Evolutionary conservation across 768 basidiomycete species (phyloP).

Genomic region (Lactifluus volemus): DNA sequence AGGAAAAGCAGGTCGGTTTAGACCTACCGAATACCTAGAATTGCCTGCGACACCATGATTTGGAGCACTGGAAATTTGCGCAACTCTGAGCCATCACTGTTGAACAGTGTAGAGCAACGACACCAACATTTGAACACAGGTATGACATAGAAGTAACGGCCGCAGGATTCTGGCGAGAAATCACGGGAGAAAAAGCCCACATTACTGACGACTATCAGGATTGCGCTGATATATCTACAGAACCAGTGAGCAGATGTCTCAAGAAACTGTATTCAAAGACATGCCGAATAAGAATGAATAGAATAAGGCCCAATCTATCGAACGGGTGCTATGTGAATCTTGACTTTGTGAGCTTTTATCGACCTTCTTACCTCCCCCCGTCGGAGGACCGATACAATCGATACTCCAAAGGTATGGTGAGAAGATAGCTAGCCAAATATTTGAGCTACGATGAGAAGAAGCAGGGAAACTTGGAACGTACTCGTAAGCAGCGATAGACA

Average conservation of each 20-base stretch:
- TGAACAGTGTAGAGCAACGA: not conserved
- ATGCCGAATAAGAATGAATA: slow-evolving; percentile 12
- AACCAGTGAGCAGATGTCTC: not conserved
- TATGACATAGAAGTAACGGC: slow-evolving; percentile 40
- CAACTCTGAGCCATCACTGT: not conserved
- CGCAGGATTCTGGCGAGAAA: slow-evolving; percentile 41
- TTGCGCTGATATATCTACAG: slow-evolving; percentile 36
- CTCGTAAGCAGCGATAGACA: slow-evolving; percentile 15
- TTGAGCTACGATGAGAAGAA: not conserved
- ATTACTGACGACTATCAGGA: slow-evolving; percentile 42
- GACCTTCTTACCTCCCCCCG: not conserved
- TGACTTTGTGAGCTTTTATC: not conserved
- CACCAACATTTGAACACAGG: slow-evolving; percentile 53
- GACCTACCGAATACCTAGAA: slow-evolving; percentile 49
- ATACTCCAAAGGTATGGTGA: slow-evolving; percentile 14
- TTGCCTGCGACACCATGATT: slow-evolving; percentile 54
- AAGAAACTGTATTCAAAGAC: not conserved
- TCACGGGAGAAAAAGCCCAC: slow-evolving; percentile 48
- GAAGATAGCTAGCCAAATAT: slow-evolving; percentile 5
- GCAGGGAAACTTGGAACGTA: not conserved
- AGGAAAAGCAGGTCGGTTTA: not conserved
- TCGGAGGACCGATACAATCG: slow-evolving; percentile 6
- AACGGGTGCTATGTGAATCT: not conserved
- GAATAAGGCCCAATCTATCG: slow-evolving; percentile 1
- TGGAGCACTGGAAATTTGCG: slow-evolving; percentile 40